A percentile compares a stretch with the other conserved stretches of the same genome.
phyloP scores from a whole-genome alignment of 441 rosid genomes.

The Manihot esculenta region DNA sequence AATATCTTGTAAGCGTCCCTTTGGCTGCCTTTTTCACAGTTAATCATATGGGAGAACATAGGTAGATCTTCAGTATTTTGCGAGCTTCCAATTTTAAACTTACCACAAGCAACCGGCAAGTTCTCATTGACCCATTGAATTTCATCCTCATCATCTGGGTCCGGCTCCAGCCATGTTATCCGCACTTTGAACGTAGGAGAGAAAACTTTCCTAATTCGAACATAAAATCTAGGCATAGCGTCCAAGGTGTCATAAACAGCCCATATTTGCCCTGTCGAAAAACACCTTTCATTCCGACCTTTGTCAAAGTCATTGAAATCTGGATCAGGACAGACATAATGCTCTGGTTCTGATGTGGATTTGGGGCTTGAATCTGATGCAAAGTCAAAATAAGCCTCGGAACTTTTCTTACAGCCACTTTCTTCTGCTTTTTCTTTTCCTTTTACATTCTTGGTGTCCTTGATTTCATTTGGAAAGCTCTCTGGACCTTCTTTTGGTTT shows the following conservation, averaged over 20 bases:
- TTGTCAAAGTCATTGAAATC: slow-evolving; percentile 60
- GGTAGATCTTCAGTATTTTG: slow-evolving; percentile 34
- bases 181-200: slow-evolving; percentile 42
- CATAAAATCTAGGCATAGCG: slow-evolving; percentile 76
- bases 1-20: slow-evolving; percentile 38
- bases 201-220: slow-evolving; percentile 46
- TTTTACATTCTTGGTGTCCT: slow-evolving; percentile 27
- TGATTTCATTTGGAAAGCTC: slow-evolving; percentile 26
- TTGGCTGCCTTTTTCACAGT: slow-evolving; percentile 26
- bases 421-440: slow-evolving; percentile 24
- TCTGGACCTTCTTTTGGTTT: slow-evolving; percentile 26
- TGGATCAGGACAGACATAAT: slow-evolving; percentile 48
- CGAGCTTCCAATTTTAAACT: slow-evolving; percentile 46
- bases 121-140: slow-evolving; percentile 37
- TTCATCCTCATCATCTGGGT: slow-evolving; percentile 47
- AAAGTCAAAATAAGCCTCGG: slow-evolving; percentile 26
- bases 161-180: slow-evolving; percentile 65
- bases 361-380: slow-evolving; percentile 29
- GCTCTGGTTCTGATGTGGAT: slow-evolving; percentile 31
- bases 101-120: slow-evolving; percentile 62
- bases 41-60: slow-evolving; percentile 64
- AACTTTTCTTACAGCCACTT: slow-evolving; percentile 25
- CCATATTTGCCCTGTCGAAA: slow-evolving; percentile 56
- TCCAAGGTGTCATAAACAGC: slow-evolving; percentile 54
- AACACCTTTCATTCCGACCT: slow-evolving; percentile 38